Conservation (phyloP, 441 rosid species). For the Populus hybrid region DNA sequence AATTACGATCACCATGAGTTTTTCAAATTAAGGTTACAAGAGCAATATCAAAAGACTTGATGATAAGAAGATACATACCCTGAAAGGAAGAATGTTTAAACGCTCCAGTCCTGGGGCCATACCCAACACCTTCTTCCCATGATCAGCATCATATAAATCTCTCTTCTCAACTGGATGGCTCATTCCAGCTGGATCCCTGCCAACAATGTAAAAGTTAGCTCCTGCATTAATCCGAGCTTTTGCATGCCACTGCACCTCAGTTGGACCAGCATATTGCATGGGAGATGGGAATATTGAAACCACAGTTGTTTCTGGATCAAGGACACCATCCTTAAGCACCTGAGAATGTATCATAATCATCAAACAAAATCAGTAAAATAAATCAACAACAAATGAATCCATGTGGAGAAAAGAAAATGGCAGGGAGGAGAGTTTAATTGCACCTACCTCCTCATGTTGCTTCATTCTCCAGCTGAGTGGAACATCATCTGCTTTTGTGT, state of each 20-base stretch:
- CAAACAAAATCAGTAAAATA: slow-evolving; percentile 8
- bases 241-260: slow-evolving; percentile 99
- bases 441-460: slow-evolving; percentile 85
- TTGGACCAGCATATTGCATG: slow-evolving; percentile 97
- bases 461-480: slow-evolving; percentile 92
- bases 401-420: neutral
- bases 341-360: slow-evolving; percentile 23
- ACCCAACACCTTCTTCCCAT: slow-evolving; percentile 90
- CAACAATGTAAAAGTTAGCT: slow-evolving; percentile 95
- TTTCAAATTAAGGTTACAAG: neutral
- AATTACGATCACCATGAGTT: neutral
- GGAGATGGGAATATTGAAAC: slow-evolving; percentile 97
- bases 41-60: neutral
- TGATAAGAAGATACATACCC: slow-evolving; percentile 36
- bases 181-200: slow-evolving; percentile 99
- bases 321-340: slow-evolving; percentile 95
- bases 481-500: slow-evolving; percentile 94
- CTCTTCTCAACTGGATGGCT: slow-evolving; percentile 89
- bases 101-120: slow-evolving; percentile 96
- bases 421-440: neutral
- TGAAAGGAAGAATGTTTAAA: slow-evolving; percentile 91
- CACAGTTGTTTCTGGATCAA: slow-evolving; percentile 94
- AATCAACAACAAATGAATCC: neutral
- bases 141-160: slow-evolving; percentile 94
- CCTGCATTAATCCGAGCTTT: slow-evolving; percentile 97